Base-by-base conservation (phyloP, 2,329 filamentous ascomycete genomes). In the Penicillium sp. region DNA sequence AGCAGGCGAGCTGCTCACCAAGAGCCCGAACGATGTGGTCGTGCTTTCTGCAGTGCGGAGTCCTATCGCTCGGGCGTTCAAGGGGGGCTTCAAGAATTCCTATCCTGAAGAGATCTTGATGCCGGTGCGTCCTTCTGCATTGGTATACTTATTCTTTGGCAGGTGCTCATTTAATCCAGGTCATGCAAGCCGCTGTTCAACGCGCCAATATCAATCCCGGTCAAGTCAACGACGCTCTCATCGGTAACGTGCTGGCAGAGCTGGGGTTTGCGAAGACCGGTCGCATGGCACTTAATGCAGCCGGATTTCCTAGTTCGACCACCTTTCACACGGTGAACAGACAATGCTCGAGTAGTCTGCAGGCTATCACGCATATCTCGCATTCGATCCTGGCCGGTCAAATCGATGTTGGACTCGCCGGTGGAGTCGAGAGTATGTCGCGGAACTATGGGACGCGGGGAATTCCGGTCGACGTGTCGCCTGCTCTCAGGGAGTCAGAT, bases 351-450 rank as follows among this genome's bases (percentile, higher is more conserved):
- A 85, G 79, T 4, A 83, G 82, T 2, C 72, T 95, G 33, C 82
- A 85, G 51, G 81, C 84, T 16, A 82, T 95, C 34, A 82, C 86
- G 1, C 69, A 73, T 10, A 72, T 94, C 2, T 83, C 85, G 4
- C 79, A 83, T 39, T 74, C 82, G 45, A 92, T 95, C 52, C 75
- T 79, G 11, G 72, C 76, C 0, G 87, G 84, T 1, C 75, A 77
- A 51, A 83, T 90, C 35, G 76, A 80, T 45, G 72, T 75, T 0
- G 89, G 86, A 42, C 78, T 95, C 45, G 89, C 81, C 7, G 89
- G 85, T 1, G 89, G 89, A 17, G 95, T 93, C 85, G 89, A 95
- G 75, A 90, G 84, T 68, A 95, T 95, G 89, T 94, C 86, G 47
- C 71, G 83, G 49, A 95, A 95, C 67, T 95, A 95, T 65, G 88